Conservation (phyloP, 2,329 filamentous ascomycete genomes). For the Zymoseptoria pseudotritici region DNA sequence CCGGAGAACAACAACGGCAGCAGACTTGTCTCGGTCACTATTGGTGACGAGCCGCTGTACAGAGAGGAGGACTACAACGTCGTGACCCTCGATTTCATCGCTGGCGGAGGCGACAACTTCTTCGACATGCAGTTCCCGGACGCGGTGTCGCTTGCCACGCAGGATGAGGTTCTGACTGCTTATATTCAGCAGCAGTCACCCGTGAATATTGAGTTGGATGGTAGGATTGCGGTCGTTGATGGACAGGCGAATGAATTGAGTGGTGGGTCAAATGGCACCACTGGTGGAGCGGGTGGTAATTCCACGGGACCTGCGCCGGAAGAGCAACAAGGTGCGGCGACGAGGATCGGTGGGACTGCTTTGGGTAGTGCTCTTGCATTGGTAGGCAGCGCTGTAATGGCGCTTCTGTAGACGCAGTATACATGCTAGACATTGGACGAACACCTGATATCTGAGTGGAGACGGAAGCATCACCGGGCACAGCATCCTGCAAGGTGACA, state of each 20-base stretch:
- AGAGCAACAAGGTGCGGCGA: neutral
- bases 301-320: neutral
- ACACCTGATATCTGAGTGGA: too few relatives aligned
- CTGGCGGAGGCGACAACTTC: slow-evolving; percentile 57
- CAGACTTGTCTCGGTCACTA: slow-evolving; percentile 47
- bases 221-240: slow-evolving; percentile 35
- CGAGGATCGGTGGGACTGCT: neutral
- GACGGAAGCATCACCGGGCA: too few relatives aligned
- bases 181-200: slow-evolving; percentile 47
- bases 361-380: neutral
- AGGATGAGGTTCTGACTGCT: slow-evolving; percentile 47
- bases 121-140: slow-evolving; percentile 33
- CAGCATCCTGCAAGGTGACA: too few relatives aligned
- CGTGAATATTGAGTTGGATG: slow-evolving; percentile 44
- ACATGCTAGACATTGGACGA: neutral
- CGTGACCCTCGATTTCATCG: slow-evolving; percentile 57
- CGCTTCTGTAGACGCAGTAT: neutral
- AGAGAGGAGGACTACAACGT: slow-evolving; percentile 46
- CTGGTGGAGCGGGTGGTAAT: neutral
- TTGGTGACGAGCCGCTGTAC: slow-evolving; percentile 45
- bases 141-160: slow-evolving; percentile 45
- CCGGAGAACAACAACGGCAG: slow-evolving; percentile 43
- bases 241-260: slow-evolving; percentile 6
- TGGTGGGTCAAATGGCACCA: neutral
- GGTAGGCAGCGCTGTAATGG: neutral